phyloP scores from a whole-genome alignment of 768 basidiomycete genomes.

The Lentinula sp. region DNA sequence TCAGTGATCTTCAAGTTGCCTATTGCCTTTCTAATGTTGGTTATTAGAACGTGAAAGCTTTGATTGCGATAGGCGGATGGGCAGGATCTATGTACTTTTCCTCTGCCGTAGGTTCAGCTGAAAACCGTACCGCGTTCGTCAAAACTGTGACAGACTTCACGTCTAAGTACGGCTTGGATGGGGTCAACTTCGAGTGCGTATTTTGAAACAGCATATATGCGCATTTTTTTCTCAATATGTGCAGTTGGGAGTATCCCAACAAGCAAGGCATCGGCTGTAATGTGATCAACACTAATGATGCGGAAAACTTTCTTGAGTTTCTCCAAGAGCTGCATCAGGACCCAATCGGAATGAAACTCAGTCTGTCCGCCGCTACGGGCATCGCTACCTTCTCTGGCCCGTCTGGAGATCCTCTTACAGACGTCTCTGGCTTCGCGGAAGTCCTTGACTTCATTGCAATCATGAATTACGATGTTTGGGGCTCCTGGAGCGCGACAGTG shows the following conservation, averaged over 20 bases:
- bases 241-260: constrained; percentile 8
- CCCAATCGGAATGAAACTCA: constrained; percentile 46
- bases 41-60: constrained; percentile 36
- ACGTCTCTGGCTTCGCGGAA: constrained; percentile 66
- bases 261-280: constrained; percentile 71
- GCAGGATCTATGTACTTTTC: constrained; percentile 29
- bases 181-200: constrained; percentile 51
- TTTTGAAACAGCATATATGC: neutral
- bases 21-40: constrained; percentile 22
- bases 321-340: constrained; percentile 62
- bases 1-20: neutral
- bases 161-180: constrained; percentile 48
- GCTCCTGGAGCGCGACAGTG: constrained; percentile 53
- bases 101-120: constrained; percentile 47
- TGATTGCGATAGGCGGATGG: constrained; percentile 69
- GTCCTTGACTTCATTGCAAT: constrained; percentile 49
- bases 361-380: constrained; percentile 44
- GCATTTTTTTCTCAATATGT: neutral
- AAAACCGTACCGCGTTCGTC: constrained; percentile 60
- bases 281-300: constrained; percentile 51
- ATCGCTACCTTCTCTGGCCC: constrained; percentile 32
- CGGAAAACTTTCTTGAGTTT: constrained; percentile 72
- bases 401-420: constrained; percentile 48
- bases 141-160: constrained; percentile 48
- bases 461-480: constrained; percentile 73